Percentiles rank a stretch among this genome's conserved stretches.
phyloP scores from a whole-genome alignment of 345 rosid genomes.

The Viola odorata region DNA sequence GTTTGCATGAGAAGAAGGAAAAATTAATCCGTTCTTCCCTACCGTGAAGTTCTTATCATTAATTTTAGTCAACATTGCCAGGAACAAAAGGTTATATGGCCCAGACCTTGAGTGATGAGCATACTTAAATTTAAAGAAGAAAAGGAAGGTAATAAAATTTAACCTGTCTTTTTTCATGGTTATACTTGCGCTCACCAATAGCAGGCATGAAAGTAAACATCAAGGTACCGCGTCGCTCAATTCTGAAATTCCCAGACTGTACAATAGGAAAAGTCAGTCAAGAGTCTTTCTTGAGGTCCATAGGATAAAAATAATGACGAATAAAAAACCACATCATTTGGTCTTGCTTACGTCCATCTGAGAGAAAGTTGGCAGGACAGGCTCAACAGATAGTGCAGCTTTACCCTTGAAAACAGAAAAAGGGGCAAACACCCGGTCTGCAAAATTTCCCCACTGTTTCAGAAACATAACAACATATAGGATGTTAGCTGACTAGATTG shows the following conservation, averaged over 20 bases:
- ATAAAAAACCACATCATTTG: neutral
- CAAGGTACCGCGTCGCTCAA: conserved; percentile 69
- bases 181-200: conserved; percentile 82
- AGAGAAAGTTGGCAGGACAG: conserved; percentile 63
- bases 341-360: conserved; percentile 40
- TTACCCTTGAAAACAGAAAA: conserved; percentile 78
- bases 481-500: neutral
- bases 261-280: conserved; percentile 6
- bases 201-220: conserved; percentile 81
- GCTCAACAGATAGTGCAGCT: conserved; percentile 74
- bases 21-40: neutral
- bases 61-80: neutral
- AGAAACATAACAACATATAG: conserved; percentile 4
- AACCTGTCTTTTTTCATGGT: conserved; percentile 76
- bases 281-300: neutral
- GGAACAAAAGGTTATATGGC: neutral
- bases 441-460: conserved; percentile 23
- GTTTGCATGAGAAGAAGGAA: neutral
- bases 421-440: conserved; percentile 61
- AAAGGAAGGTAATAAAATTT: conserved; percentile 1
- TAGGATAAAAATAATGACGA: neutral
- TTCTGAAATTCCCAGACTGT: conserved; percentile 51
- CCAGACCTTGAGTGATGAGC: neutral
- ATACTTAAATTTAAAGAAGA: neutral
- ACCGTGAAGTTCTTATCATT: neutral